Evolutionary conservation across 352 stramenopile species (phyloP).

Genomic region (Paralagenidium karlingii): DNA sequence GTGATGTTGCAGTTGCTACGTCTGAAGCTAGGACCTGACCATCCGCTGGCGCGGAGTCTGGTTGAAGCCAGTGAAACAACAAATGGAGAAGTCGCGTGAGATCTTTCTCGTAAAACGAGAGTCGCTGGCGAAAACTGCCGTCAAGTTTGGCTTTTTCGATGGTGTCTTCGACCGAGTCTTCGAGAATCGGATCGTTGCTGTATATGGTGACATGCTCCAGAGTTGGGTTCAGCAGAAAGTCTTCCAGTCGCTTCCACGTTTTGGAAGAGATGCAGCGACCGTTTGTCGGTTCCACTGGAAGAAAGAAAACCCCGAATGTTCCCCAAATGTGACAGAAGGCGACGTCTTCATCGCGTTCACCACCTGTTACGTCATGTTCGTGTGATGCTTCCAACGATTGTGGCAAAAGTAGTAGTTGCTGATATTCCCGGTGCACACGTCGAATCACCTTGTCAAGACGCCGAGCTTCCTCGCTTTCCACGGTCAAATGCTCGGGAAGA

Average conservation of each 20-base stretch:
- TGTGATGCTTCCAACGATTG: slow-evolving; percentile 20
- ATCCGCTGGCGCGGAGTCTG: not conserved
- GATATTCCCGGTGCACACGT: slow-evolving; percentile 26
- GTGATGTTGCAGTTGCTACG: no score
- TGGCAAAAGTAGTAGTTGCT: slow-evolving; percentile 33
- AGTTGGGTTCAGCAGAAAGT: slow-evolving; percentile 19
- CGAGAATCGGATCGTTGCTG: slow-evolving; percentile 16
- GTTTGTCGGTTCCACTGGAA: slow-evolving; percentile 12
- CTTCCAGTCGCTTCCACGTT: slow-evolving; percentile 16
- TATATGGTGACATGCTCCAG: slow-evolving; percentile 23
- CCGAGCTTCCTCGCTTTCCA: slow-evolving; percentile 10
- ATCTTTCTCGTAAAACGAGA: slow-evolving; percentile 31
- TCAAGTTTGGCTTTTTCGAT: slow-evolving; percentile 27
- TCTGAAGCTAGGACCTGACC: no score
- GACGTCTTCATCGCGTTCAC: slow-evolving; percentile 18
- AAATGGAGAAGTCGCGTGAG: slow-evolving; percentile 17
- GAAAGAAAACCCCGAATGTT: slow-evolving; percentile 31
- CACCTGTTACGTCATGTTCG: slow-evolving; percentile 1
- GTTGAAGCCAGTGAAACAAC: slow-evolving; percentile 20
- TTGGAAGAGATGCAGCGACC: slow-evolving; percentile 5
- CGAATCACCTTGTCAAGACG: slow-evolving; percentile 8
- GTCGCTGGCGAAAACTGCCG: slow-evolving; percentile 11
- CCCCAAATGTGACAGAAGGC: slow-evolving; percentile 21
- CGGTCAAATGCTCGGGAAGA: slow-evolving; percentile 4
- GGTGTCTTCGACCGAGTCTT: slow-evolving; percentile 32